These are phyloP conservation scores for Backusella westeae DNA, from an alignment of 192 early-diverging fungal genomes.

Conservation along the genomic window DNA sequence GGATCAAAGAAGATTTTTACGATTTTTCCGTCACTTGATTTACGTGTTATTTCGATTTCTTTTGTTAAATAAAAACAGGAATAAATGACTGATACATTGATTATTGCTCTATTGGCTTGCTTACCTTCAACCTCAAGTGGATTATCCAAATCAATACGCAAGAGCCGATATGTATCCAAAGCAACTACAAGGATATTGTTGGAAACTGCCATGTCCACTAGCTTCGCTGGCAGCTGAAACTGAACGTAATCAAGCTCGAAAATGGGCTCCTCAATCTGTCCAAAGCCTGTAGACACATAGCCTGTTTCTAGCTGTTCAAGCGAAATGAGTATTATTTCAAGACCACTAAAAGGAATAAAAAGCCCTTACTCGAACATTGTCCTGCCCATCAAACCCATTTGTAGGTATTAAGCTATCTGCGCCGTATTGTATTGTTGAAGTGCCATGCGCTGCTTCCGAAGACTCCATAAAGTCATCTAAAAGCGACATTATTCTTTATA, in stretches of 20 bases:
- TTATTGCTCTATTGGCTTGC: background rate
- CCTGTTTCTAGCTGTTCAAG: slow-evolving; percentile 23
- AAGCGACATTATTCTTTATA: slow-evolving; percentile 34
- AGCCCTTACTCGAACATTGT: slow-evolving; percentile 27
- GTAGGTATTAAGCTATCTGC: background rate
- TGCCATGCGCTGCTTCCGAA: slow-evolving; percentile 28
- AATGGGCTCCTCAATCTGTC: slow-evolving; percentile 50
- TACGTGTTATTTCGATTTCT: slow-evolving; percentile 75
- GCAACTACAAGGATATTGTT: slow-evolving; percentile 85
- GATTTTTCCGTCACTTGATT: slow-evolving; percentile 57
- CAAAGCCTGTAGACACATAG: slow-evolving; percentile 53
- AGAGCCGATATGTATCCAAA: slow-evolving; percentile 67
- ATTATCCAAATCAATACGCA: slow-evolving; percentile 90
- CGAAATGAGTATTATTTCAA: background rate
- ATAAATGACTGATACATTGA: no score
- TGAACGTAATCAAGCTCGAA: slow-evolving; percentile 90
- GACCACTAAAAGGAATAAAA: background rate
- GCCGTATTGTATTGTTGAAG: slow-evolving; percentile 17
- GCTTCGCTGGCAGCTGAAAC: slow-evolving; percentile 76
- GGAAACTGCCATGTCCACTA: slow-evolving; percentile 75
- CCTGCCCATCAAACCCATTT: slow-evolving; percentile 23
- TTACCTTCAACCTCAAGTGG: slow-evolving; percentile 74
- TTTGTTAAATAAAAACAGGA: background rate
- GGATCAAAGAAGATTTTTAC: slow-evolving; percentile 83
- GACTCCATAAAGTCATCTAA: slow-evolving; percentile 47